phyloP scores from a whole-genome alignment of 345 rosid species.

The Salix caprea region DNA sequence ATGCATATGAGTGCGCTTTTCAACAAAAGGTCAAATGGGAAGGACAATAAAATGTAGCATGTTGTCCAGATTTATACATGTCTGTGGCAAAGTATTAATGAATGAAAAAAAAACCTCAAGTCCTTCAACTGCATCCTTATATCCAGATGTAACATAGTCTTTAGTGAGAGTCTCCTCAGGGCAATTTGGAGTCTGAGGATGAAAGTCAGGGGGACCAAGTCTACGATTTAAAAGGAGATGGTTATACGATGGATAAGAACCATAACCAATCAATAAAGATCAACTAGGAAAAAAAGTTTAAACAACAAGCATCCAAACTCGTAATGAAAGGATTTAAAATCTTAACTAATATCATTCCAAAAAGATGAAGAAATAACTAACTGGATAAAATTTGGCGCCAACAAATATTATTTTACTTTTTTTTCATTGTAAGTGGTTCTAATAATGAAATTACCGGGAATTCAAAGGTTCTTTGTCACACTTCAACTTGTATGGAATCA shows the following conservation, averaged over 20 bases:
- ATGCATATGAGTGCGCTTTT: too few relatives aligned
- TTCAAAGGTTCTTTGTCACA: conserved; percentile 83
- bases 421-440: neutral
- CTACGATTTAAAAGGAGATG: conserved; percentile 35
- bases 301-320: neutral
- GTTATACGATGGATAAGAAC: conserved; percentile 10
- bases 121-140: conserved; percentile 92
- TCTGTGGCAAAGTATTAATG: neutral
- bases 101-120: conserved; percentile 62
- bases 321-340: neutral
- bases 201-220: conserved; percentile 94
- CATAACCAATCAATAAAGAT: conserved; percentile 1
- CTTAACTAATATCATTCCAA: neutral
- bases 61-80: neutral
- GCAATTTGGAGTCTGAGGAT: conserved; percentile 79
- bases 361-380: neutral
- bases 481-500: conserved; percentile 68
- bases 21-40: neutral
- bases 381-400: neutral
- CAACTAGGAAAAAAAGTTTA: neutral
- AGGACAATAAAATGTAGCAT: neutral
- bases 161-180: conserved; percentile 87
- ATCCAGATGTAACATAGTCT: conserved; percentile 77
- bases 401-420: neutral
- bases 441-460: conserved; percentile 57